These are phyloP conservation scores for Scheffersomyces titani DNA, from an alignment of 1,139 yeast genomes.

Conservation along the genomic window DNA sequence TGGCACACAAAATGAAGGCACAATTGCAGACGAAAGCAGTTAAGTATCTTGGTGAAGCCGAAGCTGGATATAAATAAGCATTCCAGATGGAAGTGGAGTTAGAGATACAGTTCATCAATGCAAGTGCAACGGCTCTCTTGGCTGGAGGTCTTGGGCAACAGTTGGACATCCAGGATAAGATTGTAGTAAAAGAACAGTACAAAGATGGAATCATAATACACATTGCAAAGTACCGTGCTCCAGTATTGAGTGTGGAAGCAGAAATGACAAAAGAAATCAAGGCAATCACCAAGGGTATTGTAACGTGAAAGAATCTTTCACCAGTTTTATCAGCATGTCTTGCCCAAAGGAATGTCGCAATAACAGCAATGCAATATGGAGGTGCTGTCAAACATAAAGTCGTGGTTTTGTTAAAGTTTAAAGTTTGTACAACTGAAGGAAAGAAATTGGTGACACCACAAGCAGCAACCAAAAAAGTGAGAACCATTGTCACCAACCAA, in stretches of 20 bases:
- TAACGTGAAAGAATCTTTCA: conserved; percentile 56
- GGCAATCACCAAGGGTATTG: conserved; percentile 44
- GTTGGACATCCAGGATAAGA: conserved; percentile 59
- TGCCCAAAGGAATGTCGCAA: conserved; percentile 55
- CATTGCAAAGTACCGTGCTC: conserved; percentile 63
- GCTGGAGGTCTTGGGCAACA: conserved; percentile 53
- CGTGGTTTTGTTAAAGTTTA: conserved; percentile 48
- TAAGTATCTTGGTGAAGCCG: conserved; percentile 45
- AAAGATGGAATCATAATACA: conserved; percentile 60
- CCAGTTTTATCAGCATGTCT: conserved; percentile 59
- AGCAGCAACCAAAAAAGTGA: conserved; percentile 56
- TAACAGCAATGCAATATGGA: conserved; percentile 57
- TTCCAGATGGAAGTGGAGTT: conserved; percentile 59
- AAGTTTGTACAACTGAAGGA: conserved; percentile 60
- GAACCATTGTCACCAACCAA: conserved; percentile 47
- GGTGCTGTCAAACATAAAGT: conserved; percentile 62
- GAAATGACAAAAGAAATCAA: conserved; percentile 54
- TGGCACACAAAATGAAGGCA: conserved; percentile 45
- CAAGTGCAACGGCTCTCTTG: conserved; percentile 54
- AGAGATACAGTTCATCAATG: conserved; percentile 52
- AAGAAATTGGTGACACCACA: conserved; percentile 61
- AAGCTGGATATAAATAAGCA: conserved; percentile 46
- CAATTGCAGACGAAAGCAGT: conserved; percentile 51
- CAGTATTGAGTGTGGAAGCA: conserved; percentile 55
- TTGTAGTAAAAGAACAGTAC: conserved; percentile 57